Evolutionary conservation across 1,284 basidiomycete species (phyloP), one percentile per base, ranked within the genome.

Genomic region (Sporisorium iseilematis-ciliati): DNA sequence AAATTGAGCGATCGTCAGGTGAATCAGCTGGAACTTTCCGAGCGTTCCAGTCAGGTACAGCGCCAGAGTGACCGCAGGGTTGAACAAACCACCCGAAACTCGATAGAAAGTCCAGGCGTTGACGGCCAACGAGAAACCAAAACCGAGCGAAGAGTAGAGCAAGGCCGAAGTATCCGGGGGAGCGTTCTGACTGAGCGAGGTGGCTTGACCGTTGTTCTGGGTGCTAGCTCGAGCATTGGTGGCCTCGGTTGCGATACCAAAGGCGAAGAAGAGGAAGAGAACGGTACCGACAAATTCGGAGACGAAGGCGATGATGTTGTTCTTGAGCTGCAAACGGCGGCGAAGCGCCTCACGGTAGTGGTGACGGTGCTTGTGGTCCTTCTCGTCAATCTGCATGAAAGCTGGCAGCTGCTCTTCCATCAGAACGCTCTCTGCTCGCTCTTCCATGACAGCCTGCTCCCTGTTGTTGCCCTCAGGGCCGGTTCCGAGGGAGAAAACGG

Each of bases 251-350:
- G 78, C 79, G 26, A 80, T 80, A 49, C 68, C 73, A 18, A 79
- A 78, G 12, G 79, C 55, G 50, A 80, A 80, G 63, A 82, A 77
- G 26, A 80, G 65, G 68, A 80, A 81, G 78, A 88, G 74, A 33
- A 86, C 85, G 0, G 87, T 88, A 20, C 87, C 87, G 33, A 87
- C 85, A 52, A 86, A 88, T 74, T 88, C 87, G 60, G 87, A 87
- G 10, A 87, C 67, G 69, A 86, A 86, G 21, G 87, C 87, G 55
- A 87, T 83, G 31, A 85, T 61, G 60, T 87, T 68, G 60, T 83
- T 91, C 87, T 96, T 96, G 65, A 80, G 55, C 52, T 68, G 26
- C 29, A 78, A 61, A 12, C 72, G 52, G 10, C 60, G 54, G 29
- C 53, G 41, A 11, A 78, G 61, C 10, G 64, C 65, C 21, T 57